Base-by-base conservation (phyloP, 164 flowering plant genomes). In the Magnolia officinalis region DNA sequence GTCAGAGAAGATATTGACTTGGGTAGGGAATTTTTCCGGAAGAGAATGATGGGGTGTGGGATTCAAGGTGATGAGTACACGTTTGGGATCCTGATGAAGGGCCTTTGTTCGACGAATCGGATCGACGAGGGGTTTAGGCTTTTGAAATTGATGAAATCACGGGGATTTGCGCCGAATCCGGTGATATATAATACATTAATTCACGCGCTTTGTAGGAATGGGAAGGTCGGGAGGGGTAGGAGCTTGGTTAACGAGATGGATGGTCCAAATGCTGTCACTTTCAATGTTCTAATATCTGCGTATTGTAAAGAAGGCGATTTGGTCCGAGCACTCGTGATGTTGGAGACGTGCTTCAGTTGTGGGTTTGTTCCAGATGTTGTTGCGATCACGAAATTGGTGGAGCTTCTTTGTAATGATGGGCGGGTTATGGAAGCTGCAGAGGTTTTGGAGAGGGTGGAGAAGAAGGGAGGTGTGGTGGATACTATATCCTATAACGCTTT, bases 41-140 rank as follows among this genome's bases (percentile, higher is more conserved):
- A 80, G 74, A 87, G 87, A 77, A 95, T 95, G 92, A 88, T 89
- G 91, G 85, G 79, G 1, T 76, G 77, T 81, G 97, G 94, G n/a
- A 75, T 95, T 80, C 65, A 82, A 31, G 95, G 93, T 21, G 97
- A 93, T 83, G 84, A 85, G 55, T 92, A 91, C 75, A 95, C 98
- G 74, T 91, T 70, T 73, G 95, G 93, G 74, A 92, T 91, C 50
- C 80, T 96, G 81, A 92, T 96, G 96, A 96, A 96, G 76, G 99
- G 99, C 6, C 87, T 96, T 69, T 93, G 96, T 85, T 85, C 85
- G 85, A 92, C 96, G 9, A 91, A 90, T 80, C 83, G 95, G 75
- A 89, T 96, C 58, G 90, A 77, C 1, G 97, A 92, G 21, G 97
- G 85, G 51, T 96, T 89, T 79, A 92, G 90, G 91, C 91, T 93